phyloP scores from a whole-genome alignment of 2,329 filamentous ascomycete genomes.

The Alternaria sp. region DNA sequence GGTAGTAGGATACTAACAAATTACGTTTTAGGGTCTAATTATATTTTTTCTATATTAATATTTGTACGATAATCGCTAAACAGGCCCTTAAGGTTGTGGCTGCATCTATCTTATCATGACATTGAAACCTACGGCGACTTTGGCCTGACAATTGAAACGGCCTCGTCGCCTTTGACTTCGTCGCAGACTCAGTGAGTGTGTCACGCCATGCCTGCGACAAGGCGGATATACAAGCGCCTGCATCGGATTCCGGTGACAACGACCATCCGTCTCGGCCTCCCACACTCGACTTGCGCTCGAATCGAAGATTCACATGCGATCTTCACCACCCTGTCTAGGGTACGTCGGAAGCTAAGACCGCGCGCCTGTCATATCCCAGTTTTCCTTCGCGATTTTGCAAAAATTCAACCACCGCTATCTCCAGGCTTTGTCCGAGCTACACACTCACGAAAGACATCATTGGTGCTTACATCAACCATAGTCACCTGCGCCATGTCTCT shows the following conservation, averaged over 20 bases:
- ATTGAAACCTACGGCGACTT: neutral
- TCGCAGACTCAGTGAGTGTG: slow-evolving; percentile 4
- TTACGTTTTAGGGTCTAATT: no score
- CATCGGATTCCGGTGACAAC: slow-evolving; percentile 15
- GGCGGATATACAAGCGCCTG: slow-evolving; percentile 9
- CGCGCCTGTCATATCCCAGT: slow-evolving; percentile 1
- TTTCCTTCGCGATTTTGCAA: neutral
- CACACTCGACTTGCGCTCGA: neutral
- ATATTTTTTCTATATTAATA: no score
- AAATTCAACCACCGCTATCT: slow-evolving; percentile 8
- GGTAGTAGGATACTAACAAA: no score
- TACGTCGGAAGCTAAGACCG: slow-evolving; percentile 1
- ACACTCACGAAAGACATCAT: slow-evolving; percentile 13
- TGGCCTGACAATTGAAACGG: neutral
- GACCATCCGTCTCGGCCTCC: slow-evolving; percentile 22
- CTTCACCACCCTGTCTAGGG: neutral
- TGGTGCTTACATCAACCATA: slow-evolving; percentile 15
- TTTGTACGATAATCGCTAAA: no score
- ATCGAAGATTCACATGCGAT: slow-evolving; percentile 7
- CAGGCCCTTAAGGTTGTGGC: neutral
- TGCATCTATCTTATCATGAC: neutral
- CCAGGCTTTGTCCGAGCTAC: slow-evolving; percentile 28
- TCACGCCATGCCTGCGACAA: slow-evolving; percentile 15
- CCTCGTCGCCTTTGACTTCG: neutral
- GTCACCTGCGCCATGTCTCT: slow-evolving; percentile 28